Conservation (phyloP, 176 grass and related monocot genomes). For the Triticum aestivum region IWGSC_CS_RefSeq_v2.1 NC_057806.1:367375881-367376380, state of each 20-base stretch:
- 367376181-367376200: slow-evolving; percentile 23
- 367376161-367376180: slow-evolving; percentile 25
- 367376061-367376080: neutral
- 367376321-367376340: neutral
- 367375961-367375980: neutral
- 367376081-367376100: neutral
- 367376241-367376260: slow-evolving; percentile 40
- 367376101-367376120: neutral
- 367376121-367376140: neutral
- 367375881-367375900: no score
- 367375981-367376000: neutral
- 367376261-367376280: slow-evolving; percentile 26
- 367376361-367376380: neutral
- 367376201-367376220: slow-evolving; percentile 48
- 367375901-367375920: no score
- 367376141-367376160: slow-evolving; percentile 19
- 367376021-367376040: neutral
- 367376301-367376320: slow-evolving; percentile 11
- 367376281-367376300: slow-evolving; percentile 17
- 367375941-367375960: neutral
- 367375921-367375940: neutral
- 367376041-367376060: neutral
- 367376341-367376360: neutral
- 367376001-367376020: neutral
- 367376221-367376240: slow-evolving; percentile 45